Percentiles rank a stretch among this genome's conserved stretches.
Conservation (phyloP, 495 filamentous ascomycete species). For the Saxophila tyrrhenica region DNA sequence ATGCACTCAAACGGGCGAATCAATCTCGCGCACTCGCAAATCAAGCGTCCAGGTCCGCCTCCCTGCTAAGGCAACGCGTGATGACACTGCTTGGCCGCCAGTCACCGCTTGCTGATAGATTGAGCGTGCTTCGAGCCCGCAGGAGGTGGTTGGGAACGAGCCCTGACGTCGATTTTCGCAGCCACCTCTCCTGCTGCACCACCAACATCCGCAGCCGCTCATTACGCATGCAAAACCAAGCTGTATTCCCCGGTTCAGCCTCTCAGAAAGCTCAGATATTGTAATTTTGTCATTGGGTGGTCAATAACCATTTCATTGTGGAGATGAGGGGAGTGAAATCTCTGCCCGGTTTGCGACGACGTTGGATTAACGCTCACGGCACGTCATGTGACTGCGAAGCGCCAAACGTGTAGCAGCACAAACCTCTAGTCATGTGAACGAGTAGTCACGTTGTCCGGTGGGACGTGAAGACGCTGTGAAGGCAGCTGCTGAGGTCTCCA, state of each 20-base stretch:
- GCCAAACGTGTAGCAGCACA: conserved; percentile 5
- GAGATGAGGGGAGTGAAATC: background rate
- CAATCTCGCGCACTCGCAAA: background rate
- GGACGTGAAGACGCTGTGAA: background rate
- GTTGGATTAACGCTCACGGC: background rate
- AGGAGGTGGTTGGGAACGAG: conserved; percentile 10
- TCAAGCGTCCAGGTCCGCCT: background rate
- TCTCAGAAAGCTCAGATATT: background rate
- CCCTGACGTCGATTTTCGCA: conserved; percentile 7
- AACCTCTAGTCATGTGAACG: conserved; percentile 7
- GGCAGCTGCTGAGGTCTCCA: background rate
- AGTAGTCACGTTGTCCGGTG: conserved; percentile 8
- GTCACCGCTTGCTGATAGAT: background rate
- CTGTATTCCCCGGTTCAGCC: background rate
- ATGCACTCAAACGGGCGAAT: conserved; percentile 1
- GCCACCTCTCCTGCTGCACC: background rate
- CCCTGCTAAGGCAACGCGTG: background rate
- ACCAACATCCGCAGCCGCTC: background rate
- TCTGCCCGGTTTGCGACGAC: background rate
- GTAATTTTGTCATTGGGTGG: background rate
- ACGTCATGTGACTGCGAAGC: background rate
- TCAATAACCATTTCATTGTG: background rate
- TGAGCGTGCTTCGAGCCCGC: background rate
- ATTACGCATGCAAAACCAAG: background rate
- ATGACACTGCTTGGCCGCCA: background rate